These are phyloP conservation scores for Pythium aquatile DNA, from an alignment of 352 stramenopile species.

Conservation along the genomic window DNA sequence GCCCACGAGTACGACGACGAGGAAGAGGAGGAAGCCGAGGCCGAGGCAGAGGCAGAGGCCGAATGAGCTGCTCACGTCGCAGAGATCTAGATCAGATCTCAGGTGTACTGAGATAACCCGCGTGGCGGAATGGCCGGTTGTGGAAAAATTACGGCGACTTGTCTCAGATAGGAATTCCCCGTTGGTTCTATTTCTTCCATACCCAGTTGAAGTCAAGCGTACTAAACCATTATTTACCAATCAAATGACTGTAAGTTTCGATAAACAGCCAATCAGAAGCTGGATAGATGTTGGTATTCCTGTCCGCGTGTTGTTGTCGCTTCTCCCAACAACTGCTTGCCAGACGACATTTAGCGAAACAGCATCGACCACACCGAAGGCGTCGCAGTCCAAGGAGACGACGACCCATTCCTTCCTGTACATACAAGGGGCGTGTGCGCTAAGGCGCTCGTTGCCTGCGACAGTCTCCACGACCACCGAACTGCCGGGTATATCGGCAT, in stretches of 20 bases:
- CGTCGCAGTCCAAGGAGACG: too few relatives aligned
- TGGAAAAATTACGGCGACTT: constrained; percentile 7
- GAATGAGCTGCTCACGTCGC: background rate
- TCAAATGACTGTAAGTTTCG: background rate
- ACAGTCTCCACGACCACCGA: background rate
- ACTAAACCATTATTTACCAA: background rate
- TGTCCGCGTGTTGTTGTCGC: constrained; percentile 7
- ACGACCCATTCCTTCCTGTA: too few relatives aligned
- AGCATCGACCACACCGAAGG: too few relatives aligned
- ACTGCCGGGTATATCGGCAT: background rate
- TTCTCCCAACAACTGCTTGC: background rate
- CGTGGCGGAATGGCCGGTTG: background rate
- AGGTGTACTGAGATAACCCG: background rate
- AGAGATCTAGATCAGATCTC: background rate
- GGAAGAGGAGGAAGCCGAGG: constrained; percentile 16
- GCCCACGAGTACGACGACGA: constrained; percentile 35
- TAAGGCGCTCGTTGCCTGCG: background rate
- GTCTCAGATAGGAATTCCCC: constrained; percentile 12
- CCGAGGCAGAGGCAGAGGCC: background rate
- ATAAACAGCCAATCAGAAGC: background rate
- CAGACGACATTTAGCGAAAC: too few relatives aligned
- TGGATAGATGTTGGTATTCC: constrained; percentile 1
- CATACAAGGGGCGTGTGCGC: too few relatives aligned
- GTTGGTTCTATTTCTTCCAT: background rate
- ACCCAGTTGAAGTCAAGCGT: background rate